Conservation (phyloP, 805 yeast species). For the Pichia ethanolica region DNA sequence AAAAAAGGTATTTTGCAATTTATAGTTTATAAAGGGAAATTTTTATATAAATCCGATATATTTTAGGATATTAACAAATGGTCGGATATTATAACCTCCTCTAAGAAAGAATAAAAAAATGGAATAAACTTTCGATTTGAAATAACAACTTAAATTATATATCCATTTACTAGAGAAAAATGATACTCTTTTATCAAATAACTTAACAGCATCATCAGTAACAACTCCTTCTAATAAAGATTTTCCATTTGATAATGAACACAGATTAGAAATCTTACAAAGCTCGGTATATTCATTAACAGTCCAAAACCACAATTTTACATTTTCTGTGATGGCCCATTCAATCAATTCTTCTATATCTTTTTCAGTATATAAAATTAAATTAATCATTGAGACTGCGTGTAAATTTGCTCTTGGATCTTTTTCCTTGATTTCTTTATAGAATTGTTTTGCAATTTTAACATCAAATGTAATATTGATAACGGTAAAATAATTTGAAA, state of each 20-base stretch:
- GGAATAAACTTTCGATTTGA: slow-evolving; percentile 13
- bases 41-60: slow-evolving; percentile 18
- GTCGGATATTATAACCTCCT: slow-evolving; percentile 16
- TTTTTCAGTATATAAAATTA: slow-evolving; percentile 17
- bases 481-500: slow-evolving; percentile 21
- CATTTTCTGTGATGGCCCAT: slow-evolving; percentile 13
- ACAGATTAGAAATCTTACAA: slow-evolving; percentile 11
- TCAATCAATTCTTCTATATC: slow-evolving; percentile 14
- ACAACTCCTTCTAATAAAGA: slow-evolving; percentile 15
- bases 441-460: slow-evolving; percentile 16
- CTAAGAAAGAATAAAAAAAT: slow-evolving; percentile 15
- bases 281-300: slow-evolving; percentile 23
- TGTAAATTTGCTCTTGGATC: slow-evolving; percentile 14
- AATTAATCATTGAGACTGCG: slow-evolving; percentile 19
- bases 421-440: slow-evolving; percentile 12
- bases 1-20: not conserved
- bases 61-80: slow-evolving; percentile 12
- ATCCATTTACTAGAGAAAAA: not conserved
- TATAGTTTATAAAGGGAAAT: no score
- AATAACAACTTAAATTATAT: slow-evolving; percentile 11
- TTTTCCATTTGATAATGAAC: slow-evolving; percentile 5
- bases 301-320: slow-evolving; percentile 32
- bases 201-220: slow-evolving; percentile 17
- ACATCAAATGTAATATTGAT: slow-evolving; percentile 26
- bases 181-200: not conserved